Percentiles rank a stretch among this genome's conserved stretches.
Conservation (phyloP, 495 filamentous ascomycete genomes). For the Pseudevernia furfuracea region DNA sequence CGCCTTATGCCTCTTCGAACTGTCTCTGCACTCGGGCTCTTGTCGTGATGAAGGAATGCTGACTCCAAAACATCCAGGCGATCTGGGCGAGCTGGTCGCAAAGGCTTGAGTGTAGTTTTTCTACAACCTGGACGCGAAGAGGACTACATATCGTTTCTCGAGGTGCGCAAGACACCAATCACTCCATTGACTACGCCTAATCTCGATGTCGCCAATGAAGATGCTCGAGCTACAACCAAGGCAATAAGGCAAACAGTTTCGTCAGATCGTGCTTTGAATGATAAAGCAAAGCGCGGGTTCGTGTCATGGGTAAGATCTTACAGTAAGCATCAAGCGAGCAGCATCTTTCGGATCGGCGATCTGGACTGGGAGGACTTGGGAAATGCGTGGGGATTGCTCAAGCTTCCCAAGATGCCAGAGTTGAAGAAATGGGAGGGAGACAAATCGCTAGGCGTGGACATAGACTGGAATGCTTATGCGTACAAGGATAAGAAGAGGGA, state of each 20-base stretch:
- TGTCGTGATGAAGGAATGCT: not conserved
- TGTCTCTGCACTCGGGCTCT: not conserved
- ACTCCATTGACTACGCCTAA: constrained; percentile 46
- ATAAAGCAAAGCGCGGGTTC: constrained; percentile 83
- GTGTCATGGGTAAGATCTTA: constrained; percentile 89
- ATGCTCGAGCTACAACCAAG: constrained; percentile 45
- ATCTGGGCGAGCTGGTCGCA: constrained; percentile 70
- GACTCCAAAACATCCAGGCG: not conserved
- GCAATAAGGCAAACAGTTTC: constrained; percentile 54
- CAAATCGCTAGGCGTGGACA: constrained; percentile 49
- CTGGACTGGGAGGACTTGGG: constrained; percentile 79
- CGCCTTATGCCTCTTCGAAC: not conserved
- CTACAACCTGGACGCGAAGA: constrained; percentile 77
- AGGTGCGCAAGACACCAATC: constrained; percentile 84
- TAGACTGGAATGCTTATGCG: constrained; percentile 54
- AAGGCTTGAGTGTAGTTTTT: constrained; percentile 76
- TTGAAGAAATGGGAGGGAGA: constrained; percentile 61
- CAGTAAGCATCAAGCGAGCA: constrained; percentile 79
- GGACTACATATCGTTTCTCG: constrained; percentile 81
- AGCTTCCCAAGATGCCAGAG: constrained; percentile 92
- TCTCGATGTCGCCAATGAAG: constrained; percentile 45
- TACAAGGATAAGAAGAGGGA: constrained; percentile 79
- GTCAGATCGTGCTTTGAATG: constrained; percentile 73
- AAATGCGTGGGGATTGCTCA: constrained; percentile 73
- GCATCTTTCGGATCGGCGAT: constrained; percentile 80